These are phyloP conservation scores for Pseudogymnoascus sp. DNA, from an alignment of 2,329 filamentous ascomycete genomes.

Conservation along the genomic window DNA sequence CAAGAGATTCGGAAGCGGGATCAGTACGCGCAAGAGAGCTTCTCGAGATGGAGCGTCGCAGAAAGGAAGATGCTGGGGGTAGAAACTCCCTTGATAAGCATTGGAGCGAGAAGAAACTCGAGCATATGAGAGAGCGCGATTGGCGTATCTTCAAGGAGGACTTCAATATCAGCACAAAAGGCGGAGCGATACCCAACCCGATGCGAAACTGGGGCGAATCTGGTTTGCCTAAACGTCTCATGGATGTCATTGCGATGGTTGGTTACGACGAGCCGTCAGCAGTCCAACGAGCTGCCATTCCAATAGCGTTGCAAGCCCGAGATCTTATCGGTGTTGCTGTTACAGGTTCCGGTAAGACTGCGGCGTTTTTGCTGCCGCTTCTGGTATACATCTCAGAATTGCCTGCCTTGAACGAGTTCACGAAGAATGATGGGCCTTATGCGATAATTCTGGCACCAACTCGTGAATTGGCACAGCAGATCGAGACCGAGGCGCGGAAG, in stretches of 20 bases:
- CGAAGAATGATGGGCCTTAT: constrained; percentile 92
- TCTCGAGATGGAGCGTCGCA: constrained; percentile 74
- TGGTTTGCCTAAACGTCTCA: constrained; percentile 63
- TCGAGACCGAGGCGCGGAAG: constrained; percentile 87
- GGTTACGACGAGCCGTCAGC: constrained; percentile 89
- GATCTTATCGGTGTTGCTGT: constrained; percentile 98
- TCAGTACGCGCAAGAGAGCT: constrained; percentile 69
- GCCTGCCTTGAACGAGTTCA: constrained; percentile 73
- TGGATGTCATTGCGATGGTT: constrained; percentile 75
- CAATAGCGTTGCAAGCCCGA: constrained; percentile 83
- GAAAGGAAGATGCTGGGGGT: constrained; percentile 62
- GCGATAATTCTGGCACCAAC: constrained; percentile 96
- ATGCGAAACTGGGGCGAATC: constrained; percentile 95
- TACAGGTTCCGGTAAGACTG: constrained; percentile 97
- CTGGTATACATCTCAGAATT: constrained; percentile 92
- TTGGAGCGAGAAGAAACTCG: constrained; percentile 88
- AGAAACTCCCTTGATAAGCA: constrained; percentile 79
- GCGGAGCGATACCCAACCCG: constrained; percentile 83
- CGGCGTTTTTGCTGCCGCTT: constrained; percentile 84
- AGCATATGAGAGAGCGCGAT: constrained; percentile 93
- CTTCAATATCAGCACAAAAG: constrained; percentile 93
- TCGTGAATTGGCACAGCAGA: constrained; percentile 94
- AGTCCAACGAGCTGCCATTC: constrained; percentile 90
- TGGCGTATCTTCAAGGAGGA: constrained; percentile 99
- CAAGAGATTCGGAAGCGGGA: constrained; percentile 70